Evolutionary conservation across 2,329 filamentous ascomycete genomes (phyloP).

Genomic region (Xylariaceae sp.): DNA sequence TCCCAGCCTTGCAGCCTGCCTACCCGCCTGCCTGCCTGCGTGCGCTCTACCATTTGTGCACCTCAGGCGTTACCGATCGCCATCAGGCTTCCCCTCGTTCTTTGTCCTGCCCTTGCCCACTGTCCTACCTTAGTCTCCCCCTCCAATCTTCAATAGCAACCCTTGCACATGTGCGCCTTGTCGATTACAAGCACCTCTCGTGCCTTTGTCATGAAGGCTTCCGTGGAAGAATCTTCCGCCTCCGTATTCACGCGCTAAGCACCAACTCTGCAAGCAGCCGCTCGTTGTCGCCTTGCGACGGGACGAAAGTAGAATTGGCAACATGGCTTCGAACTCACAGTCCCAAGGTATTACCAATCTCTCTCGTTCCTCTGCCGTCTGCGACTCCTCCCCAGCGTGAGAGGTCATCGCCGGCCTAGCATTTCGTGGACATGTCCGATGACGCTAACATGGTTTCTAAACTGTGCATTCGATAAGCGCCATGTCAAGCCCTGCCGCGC

Average conservation of each 20-base stretch:
- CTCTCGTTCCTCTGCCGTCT: not conserved
- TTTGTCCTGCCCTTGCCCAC: too few relatives aligned
- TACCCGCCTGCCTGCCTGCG: too few relatives aligned
- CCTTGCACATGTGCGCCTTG: slow-evolving; percentile 24
- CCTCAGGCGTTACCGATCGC: too few relatives aligned
- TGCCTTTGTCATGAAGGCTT: slow-evolving; percentile 22
- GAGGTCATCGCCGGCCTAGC: not conserved
- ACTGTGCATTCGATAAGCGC: too few relatives aligned
- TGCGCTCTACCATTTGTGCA: too few relatives aligned
- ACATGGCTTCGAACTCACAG: slow-evolving; percentile 24
- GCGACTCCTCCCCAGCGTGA: not conserved
- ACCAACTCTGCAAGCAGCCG: slow-evolving; percentile 6
- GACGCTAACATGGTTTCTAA: not conserved
- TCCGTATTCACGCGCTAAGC: slow-evolving; percentile 2
- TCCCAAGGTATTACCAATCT: slow-evolving; percentile 19
- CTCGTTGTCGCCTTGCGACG: slow-evolving; percentile 21
- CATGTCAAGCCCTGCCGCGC: too few relatives aligned
- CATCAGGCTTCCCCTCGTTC: too few relatives aligned
- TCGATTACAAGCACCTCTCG: slow-evolving; percentile 12
- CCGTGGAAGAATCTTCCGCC: slow-evolving; percentile 3
- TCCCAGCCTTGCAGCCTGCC: too few relatives aligned
- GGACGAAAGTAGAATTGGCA: slow-evolving; percentile 3
- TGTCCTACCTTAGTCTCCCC: too few relatives aligned
- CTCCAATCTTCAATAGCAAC: too few relatives aligned
- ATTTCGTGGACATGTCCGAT: not conserved